A percentile compares a stretch with the other conserved stretches of the same genome.
Conservation (phyloP, 805 yeast species). For the Lachancea sp. region DNA sequence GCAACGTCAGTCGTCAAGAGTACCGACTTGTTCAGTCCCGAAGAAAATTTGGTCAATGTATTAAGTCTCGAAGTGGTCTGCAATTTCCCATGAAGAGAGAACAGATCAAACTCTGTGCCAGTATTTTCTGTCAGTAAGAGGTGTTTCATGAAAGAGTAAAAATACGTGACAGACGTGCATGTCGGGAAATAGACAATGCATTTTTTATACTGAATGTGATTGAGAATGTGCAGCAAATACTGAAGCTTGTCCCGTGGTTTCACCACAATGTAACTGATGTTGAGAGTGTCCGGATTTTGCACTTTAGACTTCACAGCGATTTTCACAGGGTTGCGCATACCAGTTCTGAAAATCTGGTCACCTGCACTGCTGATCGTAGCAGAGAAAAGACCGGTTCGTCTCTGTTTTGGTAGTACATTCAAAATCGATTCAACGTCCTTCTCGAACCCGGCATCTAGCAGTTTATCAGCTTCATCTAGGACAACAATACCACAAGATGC, state of each 20-base stretch:
- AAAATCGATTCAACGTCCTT: conserved; percentile 63
- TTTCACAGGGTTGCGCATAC: conserved; percentile 89
- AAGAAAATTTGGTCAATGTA: conserved; percentile 58
- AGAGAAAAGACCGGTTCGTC: conserved; percentile 88
- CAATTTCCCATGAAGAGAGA: conserved; percentile 86
- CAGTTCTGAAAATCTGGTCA: conserved; percentile 70
- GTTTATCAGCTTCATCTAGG: conserved; percentile 88
- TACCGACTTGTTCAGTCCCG: conserved; percentile 45
- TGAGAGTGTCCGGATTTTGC: conserved; percentile 56
- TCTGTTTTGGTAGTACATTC: conserved; percentile 72
- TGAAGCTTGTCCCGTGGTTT: conserved; percentile 59
- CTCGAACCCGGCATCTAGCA: conserved; percentile 71
- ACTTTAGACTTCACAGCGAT: conserved; percentile 61
- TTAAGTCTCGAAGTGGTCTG: conserved; percentile 72
- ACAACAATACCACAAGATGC: conserved; percentile 65
- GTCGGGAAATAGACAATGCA: conserved; percentile 91
- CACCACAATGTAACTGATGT: conserved; percentile 53
- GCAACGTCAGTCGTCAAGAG: conserved; percentile 96
- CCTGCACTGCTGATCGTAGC: conserved; percentile 89
- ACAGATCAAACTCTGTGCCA: conserved; percentile 38
- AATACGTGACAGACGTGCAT: conserved; percentile 74
- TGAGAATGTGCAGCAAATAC: conserved; percentile 46
- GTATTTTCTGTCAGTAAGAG: conserved; percentile 31
- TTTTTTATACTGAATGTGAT: conserved; percentile 56
- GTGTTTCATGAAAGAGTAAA: conserved; percentile 49